phyloP scores from a whole-genome alignment of 192 early-diverging fungal genomes.

The Diversispora epigaea region DNA sequence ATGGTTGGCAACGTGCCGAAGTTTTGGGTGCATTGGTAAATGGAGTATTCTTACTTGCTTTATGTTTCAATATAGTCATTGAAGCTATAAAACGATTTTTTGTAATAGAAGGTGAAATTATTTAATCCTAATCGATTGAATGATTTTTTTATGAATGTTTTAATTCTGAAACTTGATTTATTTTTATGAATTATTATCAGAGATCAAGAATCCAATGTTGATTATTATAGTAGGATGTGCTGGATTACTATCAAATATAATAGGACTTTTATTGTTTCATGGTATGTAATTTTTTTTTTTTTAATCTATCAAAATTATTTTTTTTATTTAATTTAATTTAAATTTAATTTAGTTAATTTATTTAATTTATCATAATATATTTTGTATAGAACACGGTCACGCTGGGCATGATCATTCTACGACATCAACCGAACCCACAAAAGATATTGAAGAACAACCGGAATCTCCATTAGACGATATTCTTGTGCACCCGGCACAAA shows the following conservation, averaged over 20 bases:
- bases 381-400: conserved; percentile 51
- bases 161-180: conserved; percentile 58
- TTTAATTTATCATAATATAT: not conserved
- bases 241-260: conserved; percentile 74
- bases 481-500: conserved; percentile 50
- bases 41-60: conserved; percentile 84
- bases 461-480: conserved; percentile 40
- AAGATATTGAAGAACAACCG: not conserved
- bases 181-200: conserved; percentile 70
- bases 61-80: conserved; percentile 88
- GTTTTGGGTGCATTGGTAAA: conserved; percentile 91
- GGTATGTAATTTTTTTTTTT: conserved; percentile 40
- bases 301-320: not conserved
- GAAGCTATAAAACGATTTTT: conserved; percentile 85
- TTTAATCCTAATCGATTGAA: not conserved
- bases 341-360: conserved; percentile 7
- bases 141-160: conserved; percentile 71
- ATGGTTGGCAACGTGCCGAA: conserved; percentile 90
- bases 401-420: conserved; percentile 36
- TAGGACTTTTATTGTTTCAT: conserved; percentile 82
- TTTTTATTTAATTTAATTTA: not conserved
- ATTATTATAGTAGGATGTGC: conserved; percentile 78
- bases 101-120: conserved; percentile 50
- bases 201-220: conserved; percentile 67
- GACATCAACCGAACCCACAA: conserved; percentile 4